These are phyloP conservation scores for Carallia brachiata DNA, from an alignment of 345 rosid species.

Conservation along the genomic window DNA sequence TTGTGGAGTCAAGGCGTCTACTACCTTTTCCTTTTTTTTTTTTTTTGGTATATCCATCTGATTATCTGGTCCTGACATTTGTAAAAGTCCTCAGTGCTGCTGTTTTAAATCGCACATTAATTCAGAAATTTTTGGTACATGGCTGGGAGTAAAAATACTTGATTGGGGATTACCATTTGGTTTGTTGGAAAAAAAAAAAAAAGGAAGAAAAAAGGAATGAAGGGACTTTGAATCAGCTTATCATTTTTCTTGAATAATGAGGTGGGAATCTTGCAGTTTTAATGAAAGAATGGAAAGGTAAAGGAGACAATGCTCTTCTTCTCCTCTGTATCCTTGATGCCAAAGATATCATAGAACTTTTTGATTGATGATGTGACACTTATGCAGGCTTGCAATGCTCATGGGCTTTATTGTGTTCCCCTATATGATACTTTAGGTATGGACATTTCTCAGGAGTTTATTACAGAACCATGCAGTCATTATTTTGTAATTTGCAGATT, in stretches of 20 bases:
- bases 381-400: slow-evolving; percentile 98
- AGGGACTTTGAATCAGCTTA: background rate
- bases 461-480: background rate
- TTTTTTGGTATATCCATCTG: background rate
- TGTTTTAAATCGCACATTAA: background rate
- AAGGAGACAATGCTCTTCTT: no score
- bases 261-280: background rate
- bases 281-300: background rate
- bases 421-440: slow-evolving; percentile 94
- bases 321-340: background rate
- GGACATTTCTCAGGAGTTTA: slow-evolving; percentile 12
- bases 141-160: no score
- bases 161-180: no score
- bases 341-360: background rate
- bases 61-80: background rate
- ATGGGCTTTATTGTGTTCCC: slow-evolving; percentile 94
- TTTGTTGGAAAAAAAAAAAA: no score
- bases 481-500: background rate
- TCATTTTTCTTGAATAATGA: background rate
- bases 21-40: background rate
- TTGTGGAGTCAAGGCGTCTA: background rate
- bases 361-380: slow-evolving; percentile 17
- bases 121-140: background rate
- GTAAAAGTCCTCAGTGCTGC: background rate
- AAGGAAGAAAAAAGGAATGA: background rate